Evolutionary conservation across 179 eudicot species (phyloP).

Genomic region (Dionaea muscipula): DNA sequence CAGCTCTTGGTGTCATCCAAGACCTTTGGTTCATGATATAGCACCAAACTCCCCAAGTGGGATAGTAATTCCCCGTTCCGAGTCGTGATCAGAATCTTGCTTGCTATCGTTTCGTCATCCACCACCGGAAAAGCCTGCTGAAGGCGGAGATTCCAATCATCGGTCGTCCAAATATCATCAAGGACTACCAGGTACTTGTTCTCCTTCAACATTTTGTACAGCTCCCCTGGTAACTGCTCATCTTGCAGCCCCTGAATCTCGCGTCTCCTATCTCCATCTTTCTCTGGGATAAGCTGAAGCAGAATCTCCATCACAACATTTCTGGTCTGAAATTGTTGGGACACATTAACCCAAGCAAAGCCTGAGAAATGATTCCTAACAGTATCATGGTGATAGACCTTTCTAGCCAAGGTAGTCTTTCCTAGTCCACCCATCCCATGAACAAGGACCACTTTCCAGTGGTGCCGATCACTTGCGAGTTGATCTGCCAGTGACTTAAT

Average conservation of each 20-base stretch:
- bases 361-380: conserved; percentile 14
- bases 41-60: background rate
- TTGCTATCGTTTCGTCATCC: background rate
- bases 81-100: conserved; percentile 19
- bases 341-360: conserved; percentile 22
- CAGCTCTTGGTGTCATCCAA: conserved; percentile 12
- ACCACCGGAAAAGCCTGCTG: conserved; percentile 19
- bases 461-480: conserved; percentile 5
- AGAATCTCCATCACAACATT: conserved; percentile 15
- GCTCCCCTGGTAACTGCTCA: conserved; percentile 12
- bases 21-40: conserved; percentile 7
- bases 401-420: conserved; percentile 17
- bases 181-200: conserved; percentile 32
- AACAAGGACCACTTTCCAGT: conserved; percentile 13
- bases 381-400: conserved; percentile 8
- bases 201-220: conserved; percentile 10
- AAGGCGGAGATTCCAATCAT: conserved; percentile 27
- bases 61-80: conserved; percentile 10
- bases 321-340: conserved; percentile 13
- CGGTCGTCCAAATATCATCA: conserved; percentile 33
- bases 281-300: conserved; percentile 8
- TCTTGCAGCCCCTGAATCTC: conserved; percentile 14
- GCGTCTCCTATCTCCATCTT: conserved; percentile 3
- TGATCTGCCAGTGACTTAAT: conserved; percentile 7
- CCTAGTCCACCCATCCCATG: conserved; percentile 20